Evolutionary conservation across 352 stramenopile genomes (phyloP), one percentile per base, ranked within the genome.

Genomic region (Globisporangium paddicum): DNA sequence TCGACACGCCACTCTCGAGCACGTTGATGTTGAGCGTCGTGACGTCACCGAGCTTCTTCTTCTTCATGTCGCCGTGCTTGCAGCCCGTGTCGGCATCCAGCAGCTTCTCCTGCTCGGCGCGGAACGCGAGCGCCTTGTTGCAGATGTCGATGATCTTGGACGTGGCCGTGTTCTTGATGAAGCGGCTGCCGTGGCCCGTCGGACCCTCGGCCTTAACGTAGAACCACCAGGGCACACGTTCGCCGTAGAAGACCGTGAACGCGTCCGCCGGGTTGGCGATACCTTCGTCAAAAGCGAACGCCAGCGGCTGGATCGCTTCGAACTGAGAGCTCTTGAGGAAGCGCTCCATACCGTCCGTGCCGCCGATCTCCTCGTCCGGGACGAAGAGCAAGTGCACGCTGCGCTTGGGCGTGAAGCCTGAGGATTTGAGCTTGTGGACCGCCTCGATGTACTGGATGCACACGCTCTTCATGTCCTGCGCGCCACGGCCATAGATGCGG

Each of bases 191-290:
- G 63, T 98, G 93, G 2, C 87, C 87, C 0, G 86, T 95, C 0
- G 77, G 78, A 0, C 87, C 87, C 37, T 84, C 66, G 0, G 86
- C 86, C 49, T 77, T 93, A 16, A 96, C 75, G 55, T 90, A 89
- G 28, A 98, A 77, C 94, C 91, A 98, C 89, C 90, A 97, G 19
- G 92, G 90, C 37, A 90, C 69, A 21, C 96, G 75, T 66, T 99
- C 96, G 25, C 96, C 96, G 66, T 98, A 98, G 68, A 99, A 99
- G 5, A 98, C 90, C 2, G 93, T 98, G 75, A 92, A 98, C 0
- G 79, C 79, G 42, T 98, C 67, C 11, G 75, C 76, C 1, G 89
- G 87, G 59, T 89, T 97, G 0, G 96, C 96, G 25, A 99, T 67
- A 6, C 96, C 96, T 74, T 99, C 96, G 66, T 99, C 96, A 32